These are phyloP conservation scores for Xylaria bambusicola DNA, from an alignment of 495 filamentous ascomycete species.

Conservation along the genomic window DNA sequence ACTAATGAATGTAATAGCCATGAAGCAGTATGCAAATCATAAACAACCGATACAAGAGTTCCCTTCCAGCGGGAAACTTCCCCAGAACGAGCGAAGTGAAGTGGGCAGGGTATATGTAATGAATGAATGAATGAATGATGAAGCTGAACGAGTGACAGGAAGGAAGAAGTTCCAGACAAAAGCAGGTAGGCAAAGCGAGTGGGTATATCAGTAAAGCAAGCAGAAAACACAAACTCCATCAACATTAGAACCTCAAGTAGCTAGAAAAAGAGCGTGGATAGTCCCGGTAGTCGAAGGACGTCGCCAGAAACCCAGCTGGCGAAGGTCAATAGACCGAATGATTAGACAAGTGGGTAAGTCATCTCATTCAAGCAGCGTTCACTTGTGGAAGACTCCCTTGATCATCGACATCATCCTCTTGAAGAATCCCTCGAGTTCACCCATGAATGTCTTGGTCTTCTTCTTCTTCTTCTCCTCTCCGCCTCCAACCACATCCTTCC, in stretches of 20 bases:
- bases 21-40: background rate
- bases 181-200: background rate
- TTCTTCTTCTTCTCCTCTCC: slow-evolving; percentile 10
- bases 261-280: background rate
- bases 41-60: background rate
- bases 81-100: background rate
- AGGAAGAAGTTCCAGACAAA: background rate
- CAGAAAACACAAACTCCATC: background rate
- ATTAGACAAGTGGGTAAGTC: background rate
- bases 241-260: background rate
- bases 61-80: background rate
- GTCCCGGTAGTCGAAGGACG: background rate
- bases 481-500: slow-evolving; percentile 15
- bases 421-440: background rate
- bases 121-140: too few relatives aligned
- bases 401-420: slow-evolving; percentile 11
- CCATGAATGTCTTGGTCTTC: slow-evolving; percentile 6
- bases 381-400: slow-evolving; percentile 8
- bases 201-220: slow-evolving; percentile 5
- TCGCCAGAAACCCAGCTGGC: background rate
- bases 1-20: background rate
- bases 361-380: background rate
- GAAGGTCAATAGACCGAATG: background rate
- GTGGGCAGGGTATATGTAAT: background rate
- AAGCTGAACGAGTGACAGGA: background rate